phyloP scores from a whole-genome alignment of 257 asterid species.

The Mentha longifolia region DNA sequence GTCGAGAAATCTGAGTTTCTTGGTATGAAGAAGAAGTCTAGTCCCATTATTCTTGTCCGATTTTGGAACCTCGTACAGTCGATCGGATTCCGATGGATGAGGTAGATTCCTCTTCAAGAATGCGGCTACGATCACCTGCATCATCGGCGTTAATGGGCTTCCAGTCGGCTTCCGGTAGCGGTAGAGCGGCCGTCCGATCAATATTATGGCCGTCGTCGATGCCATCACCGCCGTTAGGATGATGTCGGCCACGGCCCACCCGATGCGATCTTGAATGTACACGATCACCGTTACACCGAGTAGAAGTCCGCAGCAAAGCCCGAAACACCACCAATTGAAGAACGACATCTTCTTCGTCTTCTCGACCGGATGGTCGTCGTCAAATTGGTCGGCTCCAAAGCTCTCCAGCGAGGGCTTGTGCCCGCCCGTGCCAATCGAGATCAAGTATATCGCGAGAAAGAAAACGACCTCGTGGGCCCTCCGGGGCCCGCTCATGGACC shows the following conservation, averaged over 20 bases:
- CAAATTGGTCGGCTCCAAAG: slow-evolving; percentile 92
- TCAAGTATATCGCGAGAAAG: slow-evolving; percentile 68
- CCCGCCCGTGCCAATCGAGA: slow-evolving; percentile 82
- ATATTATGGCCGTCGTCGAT: slow-evolving; percentile 43
- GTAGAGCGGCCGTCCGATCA: slow-evolving; percentile 61
- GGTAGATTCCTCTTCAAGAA: slow-evolving; percentile 57
- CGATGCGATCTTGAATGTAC: slow-evolving; percentile 61
- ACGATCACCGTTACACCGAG: slow-evolving; percentile 68
- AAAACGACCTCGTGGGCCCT: slow-evolving; percentile 58
- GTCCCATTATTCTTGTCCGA: slow-evolving; percentile 42
- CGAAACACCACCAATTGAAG: slow-evolving; percentile 89
- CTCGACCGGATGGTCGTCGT: slow-evolving; percentile 69
- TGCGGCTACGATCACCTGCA: slow-evolving; percentile 73
- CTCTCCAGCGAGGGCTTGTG: slow-evolving; percentile 85
- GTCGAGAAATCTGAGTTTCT: slow-evolving; percentile 70
- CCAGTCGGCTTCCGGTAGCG: slow-evolving; percentile 62
- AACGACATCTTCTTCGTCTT: slow-evolving; percentile 68
- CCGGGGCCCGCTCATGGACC: slow-evolving; percentile 39
- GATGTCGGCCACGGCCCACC: slow-evolving; percentile 72
- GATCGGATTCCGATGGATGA: slow-evolving; percentile 46
- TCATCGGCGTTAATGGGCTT: slow-evolving; percentile 76
- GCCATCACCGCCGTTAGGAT: slow-evolving; percentile 59
- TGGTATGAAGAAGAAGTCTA: slow-evolving; percentile 63
- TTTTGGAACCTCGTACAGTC: slow-evolving; percentile 55
- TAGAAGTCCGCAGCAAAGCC: slow-evolving; percentile 65